A percentile compares a stretch with the other conserved stretches of the same genome.
These are phyloP conservation scores for Penicillium pancosmium DNA, from an alignment of 495 filamentous ascomycete genomes.

Conservation along the genomic window DNA sequence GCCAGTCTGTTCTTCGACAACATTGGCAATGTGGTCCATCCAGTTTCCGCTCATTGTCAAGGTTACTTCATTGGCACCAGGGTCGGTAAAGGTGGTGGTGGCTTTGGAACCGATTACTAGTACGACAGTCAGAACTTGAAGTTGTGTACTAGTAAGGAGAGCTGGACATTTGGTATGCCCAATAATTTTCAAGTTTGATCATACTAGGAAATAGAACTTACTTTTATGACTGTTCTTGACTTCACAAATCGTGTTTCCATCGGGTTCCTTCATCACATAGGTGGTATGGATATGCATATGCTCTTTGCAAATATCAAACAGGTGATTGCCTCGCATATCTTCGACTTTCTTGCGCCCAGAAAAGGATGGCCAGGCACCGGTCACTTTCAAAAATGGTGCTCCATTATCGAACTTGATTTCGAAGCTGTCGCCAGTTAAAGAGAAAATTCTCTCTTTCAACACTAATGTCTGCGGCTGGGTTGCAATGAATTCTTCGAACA, in stretches of 20 bases:
- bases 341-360: constrained; percentile 1
- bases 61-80: constrained; percentile 10
- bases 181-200: no score
- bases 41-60: constrained; percentile 33
- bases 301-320: not conserved
- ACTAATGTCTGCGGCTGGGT: not conserved
- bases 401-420: not conserved
- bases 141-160: no score
- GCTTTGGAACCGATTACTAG: constrained; percentile 36
- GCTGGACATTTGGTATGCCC: no score
- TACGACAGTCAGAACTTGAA: not conserved
- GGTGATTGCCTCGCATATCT: not conserved
- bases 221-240: not conserved
- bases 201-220: not conserved
- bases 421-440: not conserved
- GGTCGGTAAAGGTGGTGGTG: constrained; percentile 31
- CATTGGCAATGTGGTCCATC: constrained; percentile 30
- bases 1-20: constrained; percentile 40
- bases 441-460: not conserved
- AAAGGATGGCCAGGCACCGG: not conserved
- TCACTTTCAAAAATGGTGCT: not conserved
- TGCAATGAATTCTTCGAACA: not conserved
- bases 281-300: not conserved
- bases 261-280: not conserved
- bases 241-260: not conserved